Conservation (phyloP, 441 rosid species). For the Hura crepitans region DNA sequence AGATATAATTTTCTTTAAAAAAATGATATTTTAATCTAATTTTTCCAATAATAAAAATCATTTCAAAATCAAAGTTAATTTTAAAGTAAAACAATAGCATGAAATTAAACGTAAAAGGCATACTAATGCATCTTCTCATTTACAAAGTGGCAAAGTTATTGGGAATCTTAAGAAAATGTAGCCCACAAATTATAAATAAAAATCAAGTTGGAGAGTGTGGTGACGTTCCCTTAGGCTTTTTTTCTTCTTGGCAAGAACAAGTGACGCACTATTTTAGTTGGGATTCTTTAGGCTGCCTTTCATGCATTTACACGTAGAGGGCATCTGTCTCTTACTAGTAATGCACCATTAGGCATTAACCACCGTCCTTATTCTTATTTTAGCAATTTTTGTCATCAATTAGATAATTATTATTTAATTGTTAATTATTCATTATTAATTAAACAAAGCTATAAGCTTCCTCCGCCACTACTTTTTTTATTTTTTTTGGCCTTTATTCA, state of each 20-base stretch:
- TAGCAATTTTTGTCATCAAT: neutral
- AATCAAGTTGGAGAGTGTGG: constrained; percentile 19
- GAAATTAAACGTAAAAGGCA: too few relatives aligned
- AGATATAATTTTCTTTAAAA: too few relatives aligned
- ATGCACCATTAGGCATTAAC: neutral
- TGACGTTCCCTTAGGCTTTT: too few relatives aligned
- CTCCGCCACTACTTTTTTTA: neutral
- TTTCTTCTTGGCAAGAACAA: too few relatives aligned
- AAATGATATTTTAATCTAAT: too few relatives aligned
- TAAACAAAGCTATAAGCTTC: neutral
- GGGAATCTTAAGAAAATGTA: constrained; percentile 27
- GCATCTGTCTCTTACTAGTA: neutral
- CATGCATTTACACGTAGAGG: neutral
- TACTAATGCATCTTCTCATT: too few relatives aligned
- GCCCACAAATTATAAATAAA: constrained; percentile 18
- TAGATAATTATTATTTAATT: neutral
- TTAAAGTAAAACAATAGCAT: too few relatives aligned
- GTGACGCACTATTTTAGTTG: neutral
- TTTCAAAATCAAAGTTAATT: too few relatives aligned
- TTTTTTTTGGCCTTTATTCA: neutral
- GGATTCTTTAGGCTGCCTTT: neutral
- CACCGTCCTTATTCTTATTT: neutral
- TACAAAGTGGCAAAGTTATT: too few relatives aligned
- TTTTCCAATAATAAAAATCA: too few relatives aligned
- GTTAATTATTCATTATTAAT: neutral